Evolutionary conservation across 2,329 filamentous ascomycete species (phyloP), one percentile per base, ranked within the genome.

Genomic region (Paradendryphiella salina): DNA sequence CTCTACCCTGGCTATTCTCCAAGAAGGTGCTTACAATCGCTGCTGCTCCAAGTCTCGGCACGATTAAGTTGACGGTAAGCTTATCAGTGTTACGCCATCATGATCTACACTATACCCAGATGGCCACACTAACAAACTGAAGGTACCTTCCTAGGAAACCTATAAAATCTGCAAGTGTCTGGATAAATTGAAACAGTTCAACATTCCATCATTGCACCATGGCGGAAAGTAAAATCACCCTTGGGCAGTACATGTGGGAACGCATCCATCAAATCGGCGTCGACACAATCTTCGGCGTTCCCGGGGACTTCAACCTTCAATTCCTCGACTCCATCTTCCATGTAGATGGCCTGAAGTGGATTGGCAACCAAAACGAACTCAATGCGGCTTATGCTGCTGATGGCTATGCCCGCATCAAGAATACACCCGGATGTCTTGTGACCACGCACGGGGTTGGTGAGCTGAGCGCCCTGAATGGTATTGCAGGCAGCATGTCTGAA

Each of bases 371-470:
- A 46, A 85, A 84, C 57, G 82, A 85, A 65, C 76, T 85, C 39
- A 84, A 84, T 55, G 79, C 79, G 3, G 80, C 75, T 2, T 84
- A 83, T 52, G 80, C 81, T 0, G 79, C 80, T 2, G 82, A 85
- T 55, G 82, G 80, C 1, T 85, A 85, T 56, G 77, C 79, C 3
- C 72, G 82, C 10, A 75, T 82, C 51, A 82, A 82, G 54, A 79
- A 79, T 5, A 67, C 80, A 5, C 73, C 75, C 3, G 76, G 76
- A 7, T 74, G 73, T 43, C 50, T 84, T 6, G 72, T 85, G 26
- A 85, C 83, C 0, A 84, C 83, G 0, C 84, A 84, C 59, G 83
- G 82, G 4, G 83, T 85, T 1, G 83, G 83, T 51, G 77, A 79
- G 55, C 58, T 79, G 4, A 75, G 71, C 33, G 76, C 77, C 0